Conservation (phyloP, 192 early-diverging fungal species). For the Coemansia sp. region DNA sequence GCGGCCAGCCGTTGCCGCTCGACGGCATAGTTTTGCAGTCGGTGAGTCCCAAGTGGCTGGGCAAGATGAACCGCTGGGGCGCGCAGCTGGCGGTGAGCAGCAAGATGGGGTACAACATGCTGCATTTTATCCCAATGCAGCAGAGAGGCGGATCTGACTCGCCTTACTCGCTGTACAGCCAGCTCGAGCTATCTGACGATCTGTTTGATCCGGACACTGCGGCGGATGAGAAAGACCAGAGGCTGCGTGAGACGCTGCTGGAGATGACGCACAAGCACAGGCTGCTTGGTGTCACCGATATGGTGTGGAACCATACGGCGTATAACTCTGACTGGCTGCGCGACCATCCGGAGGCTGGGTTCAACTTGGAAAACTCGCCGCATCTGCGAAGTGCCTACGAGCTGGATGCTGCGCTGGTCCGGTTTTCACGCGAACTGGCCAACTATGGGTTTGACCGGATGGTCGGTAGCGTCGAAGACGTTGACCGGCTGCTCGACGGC, state of each 20-base stretch:
- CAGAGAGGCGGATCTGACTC: slow-evolving; percentile 89
- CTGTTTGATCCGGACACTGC: slow-evolving; percentile 66
- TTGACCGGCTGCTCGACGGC: slow-evolving; percentile 62
- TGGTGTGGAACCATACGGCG: slow-evolving; percentile 99
- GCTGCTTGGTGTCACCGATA: slow-evolving; percentile 81
- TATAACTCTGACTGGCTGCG: slow-evolving; percentile 89
- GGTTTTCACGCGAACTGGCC: slow-evolving; percentile 63
- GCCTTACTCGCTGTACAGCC: slow-evolving; percentile 96
- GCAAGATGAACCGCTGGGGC: slow-evolving; percentile 73
- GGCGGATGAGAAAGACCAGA: slow-evolving; percentile 59
- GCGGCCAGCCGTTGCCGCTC: slow-evolving; percentile 63
- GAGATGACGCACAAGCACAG: slow-evolving; percentile 65
- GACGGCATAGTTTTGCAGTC: slow-evolving; percentile 90
- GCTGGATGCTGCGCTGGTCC: slow-evolving; percentile 80
- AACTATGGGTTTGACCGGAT: slow-evolving; percentile 52
- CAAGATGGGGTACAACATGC: slow-evolving; percentile 92
- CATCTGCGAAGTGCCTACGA: slow-evolving; percentile 91
- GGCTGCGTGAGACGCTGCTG: slow-evolving; percentile 54
- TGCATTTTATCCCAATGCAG: slow-evolving; percentile 96
- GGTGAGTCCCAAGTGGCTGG: slow-evolving; percentile 96
- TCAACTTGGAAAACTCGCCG: slow-evolving; percentile 91
- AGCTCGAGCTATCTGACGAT: slow-evolving; percentile 84
- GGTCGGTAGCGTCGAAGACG: slow-evolving; percentile 63
- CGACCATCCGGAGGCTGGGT: slow-evolving; percentile 96
- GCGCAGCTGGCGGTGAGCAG: slow-evolving; percentile 66